phyloP scores from a whole-genome alignment of 2,329 filamentous ascomycete genomes.

The Colletotrichum sansevieriae region DNA sequence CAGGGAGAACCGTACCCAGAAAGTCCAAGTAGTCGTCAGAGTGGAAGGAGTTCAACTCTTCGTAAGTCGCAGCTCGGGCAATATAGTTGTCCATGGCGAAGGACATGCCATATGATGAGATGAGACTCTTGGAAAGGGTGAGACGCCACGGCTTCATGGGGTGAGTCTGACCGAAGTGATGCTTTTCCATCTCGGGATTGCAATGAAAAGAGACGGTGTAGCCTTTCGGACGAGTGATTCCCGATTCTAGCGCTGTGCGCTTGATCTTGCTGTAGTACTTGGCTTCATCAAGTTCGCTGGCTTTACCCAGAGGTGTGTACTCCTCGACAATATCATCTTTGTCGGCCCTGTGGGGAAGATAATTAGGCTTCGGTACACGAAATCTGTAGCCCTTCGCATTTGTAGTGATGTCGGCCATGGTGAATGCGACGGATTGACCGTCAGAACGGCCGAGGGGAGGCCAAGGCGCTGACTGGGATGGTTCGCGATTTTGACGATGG shows the following conservation, averaged over 20 bases:
- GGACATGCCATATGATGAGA: constrained; percentile 95
- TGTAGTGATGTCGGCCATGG: constrained; percentile 21
- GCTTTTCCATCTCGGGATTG: constrained; percentile 93
- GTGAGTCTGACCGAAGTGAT: constrained; percentile 96
- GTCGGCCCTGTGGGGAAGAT: constrained; percentile 67
- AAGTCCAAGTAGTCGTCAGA: constrained; percentile 92
- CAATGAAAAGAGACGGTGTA: constrained; percentile 96
- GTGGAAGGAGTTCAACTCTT: constrained; percentile 91
- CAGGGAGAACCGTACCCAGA: constrained; percentile 78
- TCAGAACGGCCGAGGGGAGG: constrained; percentile 21
- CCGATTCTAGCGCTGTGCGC: constrained; percentile 70
- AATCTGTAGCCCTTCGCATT: constrained; percentile 57
- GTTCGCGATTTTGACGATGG: constrained; percentile 17
- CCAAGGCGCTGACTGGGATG: constrained; percentile 10
- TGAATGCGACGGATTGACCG: constrained; percentile 28
- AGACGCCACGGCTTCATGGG: constrained; percentile 99
- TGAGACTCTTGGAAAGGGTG: constrained; percentile 93
- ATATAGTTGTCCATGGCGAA: constrained; percentile 97
- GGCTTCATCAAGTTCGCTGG: constrained; percentile 67
- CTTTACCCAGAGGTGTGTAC: constrained; percentile 63
- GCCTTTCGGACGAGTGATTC: constrained; percentile 83
- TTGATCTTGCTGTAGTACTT: constrained; percentile 70
- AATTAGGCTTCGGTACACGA: constrained; percentile 70
- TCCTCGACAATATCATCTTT: constrained; percentile 67
- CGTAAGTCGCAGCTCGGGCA: constrained; percentile 84